These are phyloP conservation scores for Colletotrichum theobromicola DNA, from an alignment of 2,329 filamentous ascomycete species.

Conservation along the genomic window DNA sequence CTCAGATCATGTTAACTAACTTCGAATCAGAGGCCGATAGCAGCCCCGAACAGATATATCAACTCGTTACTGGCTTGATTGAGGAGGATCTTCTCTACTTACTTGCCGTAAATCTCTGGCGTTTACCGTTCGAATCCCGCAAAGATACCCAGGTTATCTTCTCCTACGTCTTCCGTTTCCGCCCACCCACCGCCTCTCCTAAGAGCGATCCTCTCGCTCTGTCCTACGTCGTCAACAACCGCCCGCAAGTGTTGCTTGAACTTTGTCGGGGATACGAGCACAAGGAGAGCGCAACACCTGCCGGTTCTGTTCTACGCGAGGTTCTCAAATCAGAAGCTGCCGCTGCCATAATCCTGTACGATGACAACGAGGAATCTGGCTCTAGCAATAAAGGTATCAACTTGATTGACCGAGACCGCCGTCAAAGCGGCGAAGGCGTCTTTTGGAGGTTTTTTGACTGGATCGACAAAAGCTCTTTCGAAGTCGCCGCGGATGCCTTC, in stretches of 20 bases:
- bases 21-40: conserved; percentile 74
- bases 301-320: conserved; percentile 87
- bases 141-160: conserved; percentile 97
- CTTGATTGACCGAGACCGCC: conserved; percentile 76
- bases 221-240: conserved; percentile 84
- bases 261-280: conserved; percentile 89
- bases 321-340: conserved; percentile 89
- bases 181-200: conserved; percentile 69
- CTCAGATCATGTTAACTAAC: conserved; percentile 7
- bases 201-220: conserved; percentile 83
- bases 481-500: conserved; percentile 96
- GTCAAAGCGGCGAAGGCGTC: conserved; percentile 80
- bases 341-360: conserved; percentile 89
- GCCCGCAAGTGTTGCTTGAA: conserved; percentile 86
- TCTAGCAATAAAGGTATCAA: conserved; percentile 78
- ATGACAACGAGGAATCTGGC: conserved; percentile 76
- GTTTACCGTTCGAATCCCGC: conserved; percentile 91
- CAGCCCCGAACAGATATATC: conserved; percentile 85
- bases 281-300: conserved; percentile 89
- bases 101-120: conserved; percentile 81
- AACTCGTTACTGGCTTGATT: conserved; percentile 83
- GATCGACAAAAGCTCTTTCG: conserved; percentile 96
- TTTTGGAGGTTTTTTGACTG: conserved; percentile 98
- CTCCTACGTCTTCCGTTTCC: conserved; percentile 92
- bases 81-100: conserved; percentile 88